Percentiles rank a stretch among this genome's conserved stretches.
Evolutionary conservation across 2,329 filamentous ascomycete species (phyloP).

Genomic region (Neophaeococcomyces aloes): DNA sequence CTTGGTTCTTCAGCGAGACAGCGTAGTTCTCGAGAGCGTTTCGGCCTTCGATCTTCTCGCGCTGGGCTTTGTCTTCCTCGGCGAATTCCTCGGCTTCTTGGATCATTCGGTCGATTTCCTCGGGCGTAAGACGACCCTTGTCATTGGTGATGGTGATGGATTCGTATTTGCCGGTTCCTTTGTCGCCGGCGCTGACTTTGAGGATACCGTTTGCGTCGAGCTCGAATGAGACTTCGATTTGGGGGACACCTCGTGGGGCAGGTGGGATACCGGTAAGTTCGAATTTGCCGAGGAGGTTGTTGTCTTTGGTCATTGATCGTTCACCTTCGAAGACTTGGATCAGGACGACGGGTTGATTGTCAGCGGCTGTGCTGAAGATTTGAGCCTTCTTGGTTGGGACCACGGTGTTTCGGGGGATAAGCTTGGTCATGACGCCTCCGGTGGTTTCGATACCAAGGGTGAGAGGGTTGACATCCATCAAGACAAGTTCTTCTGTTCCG

Average conservation of each 20-base stretch:
- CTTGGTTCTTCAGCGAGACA: conserved; percentile 98
- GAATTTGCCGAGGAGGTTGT: conserved; percentile 96
- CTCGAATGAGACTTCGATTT: conserved; percentile 97
- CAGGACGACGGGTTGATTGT: conserved; percentile 90
- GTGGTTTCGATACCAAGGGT: conserved; percentile 97
- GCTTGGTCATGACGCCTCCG: conserved; percentile 93
- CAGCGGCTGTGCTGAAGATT: conserved; percentile 93
- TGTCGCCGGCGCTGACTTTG: conserved; percentile 90
- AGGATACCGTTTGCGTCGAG: conserved; percentile 98
- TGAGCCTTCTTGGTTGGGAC: conserved; percentile 95
- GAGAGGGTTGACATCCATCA: conserved; percentile 95
- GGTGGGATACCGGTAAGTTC: conserved; percentile 93
- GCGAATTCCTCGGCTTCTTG: conserved; percentile 96
- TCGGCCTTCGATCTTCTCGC: conserved; percentile 90
- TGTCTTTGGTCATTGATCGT: conserved; percentile 87
- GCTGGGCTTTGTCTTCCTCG: conserved; percentile 97
- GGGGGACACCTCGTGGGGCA: conserved; percentile 88
- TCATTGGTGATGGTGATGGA: conserved; percentile 99
- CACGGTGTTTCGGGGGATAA: conserved; percentile 87
- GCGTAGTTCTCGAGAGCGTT: conserved; percentile 99
- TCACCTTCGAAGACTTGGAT: conserved; percentile 95
- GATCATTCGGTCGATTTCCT: conserved; percentile 99
- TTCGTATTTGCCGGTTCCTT: conserved; percentile 95
- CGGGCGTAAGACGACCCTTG: conserved; percentile 90
- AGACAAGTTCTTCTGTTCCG: conserved; percentile 67